Evolutionary conservation across 2,329 filamentous ascomycete species (phyloP).

Genomic region (Ascocoryne sarcoides): DNA sequence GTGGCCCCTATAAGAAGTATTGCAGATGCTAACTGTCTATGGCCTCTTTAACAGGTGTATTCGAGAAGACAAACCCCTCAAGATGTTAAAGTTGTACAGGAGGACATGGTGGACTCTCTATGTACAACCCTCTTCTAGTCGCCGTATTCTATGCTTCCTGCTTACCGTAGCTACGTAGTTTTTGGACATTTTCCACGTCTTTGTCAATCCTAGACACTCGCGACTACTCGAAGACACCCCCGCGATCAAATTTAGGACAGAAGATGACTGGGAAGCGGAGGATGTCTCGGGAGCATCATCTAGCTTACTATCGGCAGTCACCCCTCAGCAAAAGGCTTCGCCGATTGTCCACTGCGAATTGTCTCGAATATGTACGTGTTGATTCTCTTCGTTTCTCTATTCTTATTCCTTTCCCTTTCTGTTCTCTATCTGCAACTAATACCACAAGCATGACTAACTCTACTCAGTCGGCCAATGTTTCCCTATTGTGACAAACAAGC

Average conservation of each 20-base stretch:
- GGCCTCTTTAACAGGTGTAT: constrained; percentile 4
- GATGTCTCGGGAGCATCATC: constrained; percentile 5
- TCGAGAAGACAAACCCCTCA: constrained; percentile 6
- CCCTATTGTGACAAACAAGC: constrained; percentile 6
- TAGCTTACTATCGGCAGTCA: constrained; percentile 3
- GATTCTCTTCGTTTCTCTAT: constrained; percentile 3
- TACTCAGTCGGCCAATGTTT: constrained; percentile 6
- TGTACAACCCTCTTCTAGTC: constrained; percentile 4
- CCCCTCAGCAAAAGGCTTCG: constrained; percentile 4
- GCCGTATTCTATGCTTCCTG: constrained; percentile 4
- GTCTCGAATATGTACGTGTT: constrained; percentile 4
- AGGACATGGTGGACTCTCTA: constrained; percentile 4
- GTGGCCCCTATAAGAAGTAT: constrained; percentile 2
- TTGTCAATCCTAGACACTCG: constrained; percentile 5
- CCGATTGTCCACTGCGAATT: constrained; percentile 6
- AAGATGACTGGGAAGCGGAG: constrained; percentile 7
- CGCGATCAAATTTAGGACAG: constrained; percentile 4
- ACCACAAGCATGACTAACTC: constrained; percentile 6
- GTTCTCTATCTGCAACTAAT: constrained; percentile 3
- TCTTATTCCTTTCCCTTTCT: constrained; percentile 2
- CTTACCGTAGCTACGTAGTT: constrained; percentile 6
- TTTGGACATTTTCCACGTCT: constrained; percentile 6
- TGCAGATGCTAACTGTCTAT: constrained; percentile 5
- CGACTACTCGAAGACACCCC: constrained; percentile 6
- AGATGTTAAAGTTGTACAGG: constrained; percentile 6